These are phyloP conservation scores for Kazachstania sp. DNA, from an alignment of 1,139 yeast genomes.

Conservation along the genomic window DNA sequence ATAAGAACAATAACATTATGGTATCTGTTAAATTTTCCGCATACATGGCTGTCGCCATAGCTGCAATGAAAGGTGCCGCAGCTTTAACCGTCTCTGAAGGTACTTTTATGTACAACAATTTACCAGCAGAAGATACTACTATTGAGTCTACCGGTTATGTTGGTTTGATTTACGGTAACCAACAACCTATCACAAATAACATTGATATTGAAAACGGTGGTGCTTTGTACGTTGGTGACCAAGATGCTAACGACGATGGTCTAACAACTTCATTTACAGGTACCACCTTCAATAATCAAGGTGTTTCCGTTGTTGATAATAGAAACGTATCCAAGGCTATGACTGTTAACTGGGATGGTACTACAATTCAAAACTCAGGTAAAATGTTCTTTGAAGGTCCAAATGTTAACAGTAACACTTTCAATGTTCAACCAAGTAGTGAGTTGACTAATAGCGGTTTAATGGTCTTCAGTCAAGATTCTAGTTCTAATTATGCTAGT, in stretches of 20 bases:
- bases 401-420: constrained; percentile 6
- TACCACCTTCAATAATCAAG: constrained; percentile 7
- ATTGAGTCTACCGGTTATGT: constrained; percentile 8
- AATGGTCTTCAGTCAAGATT: constrained; percentile 9
- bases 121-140: constrained; percentile 5
- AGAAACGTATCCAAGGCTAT: constrained; percentile 10
- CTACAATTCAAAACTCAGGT: constrained; percentile 10
- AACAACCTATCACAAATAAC: constrained; percentile 7
- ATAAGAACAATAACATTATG: neutral
- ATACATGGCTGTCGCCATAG: neutral
- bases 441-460: constrained; percentile 10
- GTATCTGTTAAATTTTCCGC: neutral
- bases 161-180: constrained; percentile 8
- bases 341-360: constrained; percentile 9
- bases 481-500: constrained; percentile 6
- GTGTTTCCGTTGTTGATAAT: constrained; percentile 12
- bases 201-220: constrained; percentile 7
- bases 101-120: neutral
- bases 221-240: constrained; percentile 12
- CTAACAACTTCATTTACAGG: constrained; percentile 4
- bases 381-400: constrained; percentile 12
- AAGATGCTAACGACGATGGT: constrained; percentile 5
- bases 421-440: constrained; percentile 6
- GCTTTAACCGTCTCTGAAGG: constrained; percentile 1
- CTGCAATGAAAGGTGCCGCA: neutral